Evolutionary conservation across 2,329 filamentous ascomycete genomes (phyloP), one percentile per base, ranked within the genome.

Genomic region (Calonectria hawksworthii): DNA sequence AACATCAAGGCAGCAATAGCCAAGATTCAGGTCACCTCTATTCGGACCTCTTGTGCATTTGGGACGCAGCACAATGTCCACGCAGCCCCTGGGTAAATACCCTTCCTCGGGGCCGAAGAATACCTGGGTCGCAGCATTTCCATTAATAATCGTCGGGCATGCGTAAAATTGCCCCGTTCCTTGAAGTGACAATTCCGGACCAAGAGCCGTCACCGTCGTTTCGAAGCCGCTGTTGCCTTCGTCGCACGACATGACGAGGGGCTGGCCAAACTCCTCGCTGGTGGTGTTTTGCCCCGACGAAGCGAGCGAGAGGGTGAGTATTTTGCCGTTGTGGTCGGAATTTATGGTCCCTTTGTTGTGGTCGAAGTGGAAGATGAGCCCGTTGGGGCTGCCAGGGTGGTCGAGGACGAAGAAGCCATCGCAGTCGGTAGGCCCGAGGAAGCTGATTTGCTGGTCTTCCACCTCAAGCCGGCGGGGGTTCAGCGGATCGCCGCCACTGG

Each of bases 191-290:
- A 72, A 14, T 21, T 34, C n/a, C n/a, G 56, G 68, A 23, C 68
- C 68, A 1, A n/a, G 26, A 23, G 34, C 32, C n/a, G 41, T 52
- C 32, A 52, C n/a, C 9, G 28, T 14, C 4, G 51, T 30, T 23
- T 64, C 68, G 47, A 70, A 61, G 7, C 56, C 61, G 36, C 50
- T 23, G n/a, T 64, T 66, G 30, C 69, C 69, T 9, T 61, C 51
- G 38, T 54, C 38, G 38, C 47, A 65, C 7, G 34, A 51, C 34
- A 72, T n/a, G 41, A 34, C 38, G 34, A 72, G 14, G n/a, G 68
- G 56, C 21, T 64, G 56, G 9, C 68, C 44, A 21, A 23, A 28
- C 28, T 54, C 23, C 11, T 26, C 3, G 13, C 38, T 52, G 56
- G 32, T 41, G 13, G 56, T 64, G 38, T 41, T 54, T 9, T 32